Conservation (phyloP, 1,284 basidiomycete genomes). For the Microbotryum silenes-acaulis region DNA sequence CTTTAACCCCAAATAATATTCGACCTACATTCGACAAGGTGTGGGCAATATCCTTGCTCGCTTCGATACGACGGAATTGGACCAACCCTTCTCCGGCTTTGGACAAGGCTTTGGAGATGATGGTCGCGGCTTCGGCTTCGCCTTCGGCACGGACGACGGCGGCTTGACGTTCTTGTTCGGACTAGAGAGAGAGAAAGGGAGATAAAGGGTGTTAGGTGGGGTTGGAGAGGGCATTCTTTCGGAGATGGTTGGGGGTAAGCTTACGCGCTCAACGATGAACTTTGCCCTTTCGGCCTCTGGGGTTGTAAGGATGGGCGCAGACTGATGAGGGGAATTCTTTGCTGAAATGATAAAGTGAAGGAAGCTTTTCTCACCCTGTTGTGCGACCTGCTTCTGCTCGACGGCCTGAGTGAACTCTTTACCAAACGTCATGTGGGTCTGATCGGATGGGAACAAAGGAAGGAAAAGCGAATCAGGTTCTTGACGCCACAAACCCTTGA, state of each 20-base stretch:
- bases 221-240: neutral
- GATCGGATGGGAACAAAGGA: neutral
- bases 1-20: too few relatives aligned
- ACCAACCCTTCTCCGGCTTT: conserved; percentile 94
- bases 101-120: conserved; percentile 85
- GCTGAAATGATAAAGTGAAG: neutral
- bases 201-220: neutral
- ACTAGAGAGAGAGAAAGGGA: conserved; percentile 46
- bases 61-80: conserved; percentile 92
- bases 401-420: conserved; percentile 66
- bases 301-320: conserved; percentile 24
- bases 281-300: conserved; percentile 93
- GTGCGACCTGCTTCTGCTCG: conserved; percentile 95
- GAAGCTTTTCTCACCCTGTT: conserved; percentile 60
- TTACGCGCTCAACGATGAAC: conserved; percentile 93
- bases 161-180: conserved; percentile 98
- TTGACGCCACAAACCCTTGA: neutral
- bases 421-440: conserved; percentile 52
- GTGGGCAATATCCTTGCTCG: conserved; percentile 82
- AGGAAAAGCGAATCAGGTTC: neutral
- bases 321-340: conserved; percentile 1
- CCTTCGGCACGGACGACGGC: conserved; percentile 97
- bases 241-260: conserved; percentile 20
- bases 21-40: conserved; percentile 39
- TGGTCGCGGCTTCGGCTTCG: conserved; percentile 91